Conservation (phyloP, 1,139 yeast species). For the Candida buenavistaensis region DNA sequence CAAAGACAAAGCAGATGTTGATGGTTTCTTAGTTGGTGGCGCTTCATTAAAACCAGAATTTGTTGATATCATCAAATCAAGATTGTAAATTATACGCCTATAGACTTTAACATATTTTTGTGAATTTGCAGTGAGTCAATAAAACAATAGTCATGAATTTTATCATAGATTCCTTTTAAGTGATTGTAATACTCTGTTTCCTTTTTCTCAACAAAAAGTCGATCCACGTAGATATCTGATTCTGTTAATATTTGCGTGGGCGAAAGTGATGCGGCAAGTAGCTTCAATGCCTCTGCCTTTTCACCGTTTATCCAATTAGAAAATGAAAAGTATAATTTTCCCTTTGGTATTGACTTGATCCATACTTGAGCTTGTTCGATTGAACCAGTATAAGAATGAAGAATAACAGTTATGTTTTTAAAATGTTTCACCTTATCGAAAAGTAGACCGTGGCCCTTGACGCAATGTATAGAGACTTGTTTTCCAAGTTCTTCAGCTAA, state of each 20-base stretch:
- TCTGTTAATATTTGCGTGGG: conserved; percentile 34
- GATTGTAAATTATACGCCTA: conserved; percentile 52
- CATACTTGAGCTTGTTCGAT: conserved; percentile 61
- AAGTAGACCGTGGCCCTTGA: conserved; percentile 67
- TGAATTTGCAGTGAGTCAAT: conserved; percentile 12
- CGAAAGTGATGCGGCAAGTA: conserved; percentile 23
- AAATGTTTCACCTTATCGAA: conserved; percentile 42
- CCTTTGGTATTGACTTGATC: conserved; percentile 29
- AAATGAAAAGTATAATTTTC: conserved; percentile 51
- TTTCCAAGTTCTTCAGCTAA: conserved; percentile 50
- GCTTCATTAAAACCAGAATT: conserved; percentile 99
- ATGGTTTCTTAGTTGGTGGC: conserved; percentile 99
- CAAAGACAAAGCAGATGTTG: conserved; percentile 91
- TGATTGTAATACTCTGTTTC: conserved; percentile 13
- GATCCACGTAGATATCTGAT: conserved; percentile 39
- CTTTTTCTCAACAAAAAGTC: conserved; percentile 16
- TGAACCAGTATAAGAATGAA: conserved; percentile 90
- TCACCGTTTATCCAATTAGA: conserved; percentile 61
- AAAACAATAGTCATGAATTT: conserved; percentile 12
- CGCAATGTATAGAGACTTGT: conserved; percentile 82
- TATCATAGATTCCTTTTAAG: conserved; percentile 13
- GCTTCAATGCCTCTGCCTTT: conserved; percentile 22
- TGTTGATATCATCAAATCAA: conserved; percentile 89
- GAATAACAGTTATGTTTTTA: conserved; percentile 41
- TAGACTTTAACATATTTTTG: conserved; percentile 13